Base-by-base conservation (phyloP, 2,329 filamentous ascomycete genomes). In the Aspergillus floridensis region DNA sequence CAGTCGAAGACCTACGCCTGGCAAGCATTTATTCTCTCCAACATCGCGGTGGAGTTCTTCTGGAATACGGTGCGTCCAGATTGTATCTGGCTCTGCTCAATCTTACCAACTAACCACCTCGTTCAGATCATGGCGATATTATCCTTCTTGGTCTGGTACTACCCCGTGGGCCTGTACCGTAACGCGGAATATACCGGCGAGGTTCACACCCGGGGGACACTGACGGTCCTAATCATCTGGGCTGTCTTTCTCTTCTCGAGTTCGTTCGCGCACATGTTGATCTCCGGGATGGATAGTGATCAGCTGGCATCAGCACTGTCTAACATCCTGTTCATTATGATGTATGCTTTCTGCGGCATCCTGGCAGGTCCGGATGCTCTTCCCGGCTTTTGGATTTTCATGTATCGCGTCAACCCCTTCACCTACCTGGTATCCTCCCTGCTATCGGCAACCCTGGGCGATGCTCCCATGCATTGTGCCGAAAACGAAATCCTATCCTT, bases 1-100 rank as follows among this genome's bases (percentile, higher is more conserved):
- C 82, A 86, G 0, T 84, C 82, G 74, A 90, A 90, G 66, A 81
- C 86, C 0, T 92, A 91, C 73, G 88, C 85, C 0, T 91, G 89
- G 88, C 82, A 84, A 63, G 86, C 67, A 0, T 91, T 91, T 74
- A 81, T 91, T 68, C 74, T 88, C 6, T 82, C 86, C 67, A 89
- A 89, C 68, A 82, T 91, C 55, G 50, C 88, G 2, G 87, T 89
- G 47, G 89, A 92, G 69, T 78, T 91, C 1, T 87, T 87, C 0
- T 91, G 81, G 72, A 78, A 82, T 46, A 79, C 53, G 49, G 53
- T 59, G 4, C 1, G 57, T 32, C 21, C 16, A 4, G 6, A 2
- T 10, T 35, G 32, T 22, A 29, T 44, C 11, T 24, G 6, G 12
- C 10, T 3, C n/a, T 24, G 41, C 2, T 2, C n/a, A 1, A 35